phyloP scores from a whole-genome alignment of 2,329 filamentous ascomycete genomes.

The Furcasterigmium sp. region DNA sequence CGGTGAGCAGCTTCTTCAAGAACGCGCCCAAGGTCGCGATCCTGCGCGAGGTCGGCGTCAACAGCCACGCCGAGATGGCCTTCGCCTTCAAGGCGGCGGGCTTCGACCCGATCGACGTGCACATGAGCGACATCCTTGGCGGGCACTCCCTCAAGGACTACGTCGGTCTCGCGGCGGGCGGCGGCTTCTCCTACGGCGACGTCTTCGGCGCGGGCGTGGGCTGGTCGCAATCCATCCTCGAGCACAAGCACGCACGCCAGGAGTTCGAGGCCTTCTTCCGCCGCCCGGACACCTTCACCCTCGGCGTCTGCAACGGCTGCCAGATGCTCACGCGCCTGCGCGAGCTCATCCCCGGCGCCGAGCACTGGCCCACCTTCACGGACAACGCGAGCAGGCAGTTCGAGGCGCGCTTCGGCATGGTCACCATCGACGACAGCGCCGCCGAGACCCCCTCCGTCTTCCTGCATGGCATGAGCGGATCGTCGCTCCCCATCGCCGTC shows the following conservation, averaged over 20 bases:
- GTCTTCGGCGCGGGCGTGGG: constrained; percentile 85
- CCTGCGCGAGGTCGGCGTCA: constrained; percentile 90
- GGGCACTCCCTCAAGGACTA: constrained; percentile 78
- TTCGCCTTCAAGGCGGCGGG: constrained; percentile 90
- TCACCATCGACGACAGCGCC: constrained; percentile 54
- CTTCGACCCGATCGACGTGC: constrained; percentile 87
- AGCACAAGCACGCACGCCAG: constrained; percentile 69
- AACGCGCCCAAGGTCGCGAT: constrained; percentile 76
- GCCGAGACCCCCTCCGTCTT: constrained; percentile 65
- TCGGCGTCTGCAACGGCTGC: constrained; percentile 96
- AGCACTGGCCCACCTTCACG: constrained; percentile 80
- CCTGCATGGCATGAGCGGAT: constrained; percentile 81
- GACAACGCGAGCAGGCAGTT: constrained; percentile 84
- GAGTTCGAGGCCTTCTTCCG: constrained; percentile 85
- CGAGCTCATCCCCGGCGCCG: constrained; percentile 78
- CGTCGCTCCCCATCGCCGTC: constrained; percentile 76
- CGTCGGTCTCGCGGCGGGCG: constrained; percentile 86
- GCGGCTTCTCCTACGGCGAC: constrained; percentile 93
- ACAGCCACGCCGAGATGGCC: constrained; percentile 95
- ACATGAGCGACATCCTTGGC: constrained; percentile 89
- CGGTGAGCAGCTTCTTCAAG: constrained; percentile 46
- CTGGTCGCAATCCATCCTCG: constrained; percentile 89
- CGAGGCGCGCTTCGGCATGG: constrained; percentile 84
- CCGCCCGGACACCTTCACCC: constrained; percentile 80
- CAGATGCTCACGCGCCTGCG: constrained; percentile 83